phyloP scores from a whole-genome alignment of 306 rosid genomes.

The Cucurbita moschata region DNA sequence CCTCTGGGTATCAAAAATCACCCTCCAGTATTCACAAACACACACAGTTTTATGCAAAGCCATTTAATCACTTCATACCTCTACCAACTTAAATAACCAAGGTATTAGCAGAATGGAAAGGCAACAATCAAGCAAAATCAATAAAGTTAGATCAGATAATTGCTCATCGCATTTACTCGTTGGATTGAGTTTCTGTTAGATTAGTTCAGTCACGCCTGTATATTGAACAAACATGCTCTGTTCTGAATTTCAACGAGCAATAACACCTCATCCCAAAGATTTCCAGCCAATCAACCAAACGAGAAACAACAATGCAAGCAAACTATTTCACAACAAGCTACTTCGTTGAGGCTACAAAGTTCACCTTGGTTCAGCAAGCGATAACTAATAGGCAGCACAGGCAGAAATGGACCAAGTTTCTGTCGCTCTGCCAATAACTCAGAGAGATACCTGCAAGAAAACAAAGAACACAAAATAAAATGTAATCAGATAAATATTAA shows the following conservation, averaged over 20 bases:
- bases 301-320: neutral
- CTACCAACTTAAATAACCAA: neutral
- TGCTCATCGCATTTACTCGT: neutral
- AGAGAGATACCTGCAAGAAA: slow-evolving; percentile 42
- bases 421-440: slow-evolving; percentile 77
- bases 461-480: neutral
- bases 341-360: slow-evolving; percentile 12
- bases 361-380: slow-evolving; percentile 86
- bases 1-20: neutral
- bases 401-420: slow-evolving; percentile 60
- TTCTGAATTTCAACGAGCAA: neutral
- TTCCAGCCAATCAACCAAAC: neutral
- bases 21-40: neutral
- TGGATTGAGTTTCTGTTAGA: neutral
- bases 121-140: neutral
- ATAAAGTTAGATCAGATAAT: neutral
- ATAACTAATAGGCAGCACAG: slow-evolving; percentile 54
- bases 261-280: neutral
- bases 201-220: neutral
- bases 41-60: neutral
- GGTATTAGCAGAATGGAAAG: neutral
- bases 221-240: neutral
- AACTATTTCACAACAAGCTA: neutral
- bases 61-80: neutral
- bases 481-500: neutral